Base-by-base conservation (phyloP, 2,329 filamentous ascomycete genomes). In the Massarina eburnea region DNA sequence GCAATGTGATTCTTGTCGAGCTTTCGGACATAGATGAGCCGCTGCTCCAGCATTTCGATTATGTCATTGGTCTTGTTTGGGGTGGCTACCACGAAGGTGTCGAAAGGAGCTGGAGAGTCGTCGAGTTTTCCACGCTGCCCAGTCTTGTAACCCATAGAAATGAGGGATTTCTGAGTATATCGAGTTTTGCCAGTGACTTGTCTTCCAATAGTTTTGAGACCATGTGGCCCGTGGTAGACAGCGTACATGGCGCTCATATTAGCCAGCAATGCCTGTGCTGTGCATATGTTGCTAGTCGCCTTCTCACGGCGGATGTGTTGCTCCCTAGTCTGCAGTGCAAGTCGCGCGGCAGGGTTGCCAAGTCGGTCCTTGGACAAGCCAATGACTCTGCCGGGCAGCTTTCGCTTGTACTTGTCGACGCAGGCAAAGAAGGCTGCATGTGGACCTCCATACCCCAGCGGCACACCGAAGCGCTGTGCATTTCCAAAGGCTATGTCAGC, bases 171-270 rank as follows among this genome's bases (percentile, higher is more conserved):
- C 63, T 90, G 84, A 12, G 95, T 68, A 26, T 86, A 78, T 51
- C 84, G 80, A 20, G 90, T 83, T 63, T 85, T 84, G 21, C 84
- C 81, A 58, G 90, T 82, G 54, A 88, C 81, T 54, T 85, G 83
- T 67, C 91, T 81, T 1, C 92, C 91, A 66, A 96, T 96, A 12
- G 83, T 80, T 72, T 84, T 90, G 40, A 97, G 75, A 15, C 91
- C 91, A 43, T 83, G 72, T 1, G 92, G 92, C 3, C 92, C 92
- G 67, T 97, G 92, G 71, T 96, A 97, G 43, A 96, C 80, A 41
- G 91, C 91, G 66, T 96, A 97, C 75, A 96, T 86, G 43, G 91
- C 90, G 58, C 84, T 92, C 89, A 96, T 96, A 71, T 97, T 97
- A 29, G 92, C 92, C 41, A 96, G 78, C 20, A 97, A 76, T 8